Base-by-base conservation (phyloP, 1,284 basidiomycete genomes). In the Heterobasidion annosum region DNA sequence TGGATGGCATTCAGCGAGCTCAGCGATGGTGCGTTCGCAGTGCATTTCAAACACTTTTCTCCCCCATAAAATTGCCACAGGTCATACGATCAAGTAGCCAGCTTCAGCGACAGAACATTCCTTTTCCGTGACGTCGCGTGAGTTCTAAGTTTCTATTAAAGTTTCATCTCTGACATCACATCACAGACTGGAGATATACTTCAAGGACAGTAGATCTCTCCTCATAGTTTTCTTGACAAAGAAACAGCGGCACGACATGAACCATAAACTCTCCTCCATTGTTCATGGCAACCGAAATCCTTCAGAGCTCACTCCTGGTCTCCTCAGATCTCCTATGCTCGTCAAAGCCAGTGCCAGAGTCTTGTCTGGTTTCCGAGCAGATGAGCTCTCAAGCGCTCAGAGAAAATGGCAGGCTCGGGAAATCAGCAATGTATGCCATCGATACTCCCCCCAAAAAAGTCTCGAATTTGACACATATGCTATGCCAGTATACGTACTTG, bases 91-190 rank as follows among this genome's bases (percentile, higher is more conserved):
- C 88, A 94, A 63, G 76, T 97, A 40, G 76, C 84, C 16, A 83
- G 83, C 34, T 88, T 81, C 63, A 88, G 89, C 57, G 87, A 91
- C 67, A 85, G 91, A 56, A 85, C 85, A 1, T 95, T 92, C 71
- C 68, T 96, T 34, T 95, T 97, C 70, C 82, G 91, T 34, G 91
- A 96, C 64, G 91, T 95, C 42, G 93, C 85, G 85, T 91, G 63
- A 72, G 88, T 75, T 44, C 10, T 3, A 33, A n/a, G 46, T 15
- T 51, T 45, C 47, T 57, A 52, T 48, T 37, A 1, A 37, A 32
- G 3, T 32, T 50, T 34, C 25, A 25, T 25, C 9, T 34, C 34
- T 57, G 49, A 46, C 53, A 54, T 35, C 52, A 37, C 44, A 12
- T 7, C 15, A 35, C 5, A 93, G 88, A 0, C 73, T 93, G n/a